phyloP scores from a whole-genome alignment of 352 stramenopile genomes.

The Phytophthora parvispora region DNA sequence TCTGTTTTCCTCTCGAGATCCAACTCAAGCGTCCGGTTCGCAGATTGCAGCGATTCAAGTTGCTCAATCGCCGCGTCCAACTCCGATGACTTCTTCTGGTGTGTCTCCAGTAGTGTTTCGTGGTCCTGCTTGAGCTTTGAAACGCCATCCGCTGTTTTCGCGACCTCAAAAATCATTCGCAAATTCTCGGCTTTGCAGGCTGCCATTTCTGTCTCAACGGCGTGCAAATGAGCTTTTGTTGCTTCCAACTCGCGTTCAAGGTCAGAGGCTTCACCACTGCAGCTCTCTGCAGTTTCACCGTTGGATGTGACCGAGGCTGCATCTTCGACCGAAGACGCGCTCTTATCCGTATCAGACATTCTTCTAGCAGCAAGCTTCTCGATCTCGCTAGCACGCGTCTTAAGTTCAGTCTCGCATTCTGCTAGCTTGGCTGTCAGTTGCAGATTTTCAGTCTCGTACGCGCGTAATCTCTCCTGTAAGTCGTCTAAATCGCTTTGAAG shows the following conservation, averaged over 20 bases:
- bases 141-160: conserved; percentile 68
- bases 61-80: conserved; percentile 40
- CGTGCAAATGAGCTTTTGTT: conserved; percentile 43
- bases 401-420: conserved; percentile 37
- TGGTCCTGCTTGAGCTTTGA: conserved; percentile 75
- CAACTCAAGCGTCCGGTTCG: conserved; percentile 37
- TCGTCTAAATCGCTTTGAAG: conserved; percentile 17
- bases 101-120: conserved; percentile 44
- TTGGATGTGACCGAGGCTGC: conserved; percentile 21
- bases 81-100: conserved; percentile 44
- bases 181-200: conserved; percentile 79
- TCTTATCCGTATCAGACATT: conserved; percentile 19
- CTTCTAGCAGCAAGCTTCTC: conserved; percentile 22
- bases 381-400: conserved; percentile 26
- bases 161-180: conserved; percentile 82
- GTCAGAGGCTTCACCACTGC: conserved; percentile 18
- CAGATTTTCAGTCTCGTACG: conserved; percentile 34
- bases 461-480: conserved; percentile 32
- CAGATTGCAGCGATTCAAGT: conserved; percentile 35
- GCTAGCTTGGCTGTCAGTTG: conserved; percentile 32
- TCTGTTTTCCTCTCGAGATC: conserved; percentile 36
- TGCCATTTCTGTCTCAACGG: conserved; percentile 56
- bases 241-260: conserved; percentile 40
- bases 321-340: conserved; percentile 17
- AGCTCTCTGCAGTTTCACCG: conserved; percentile 18